Conservation (phyloP, 257 asterid species). For the Salvia splendens region DNA sequence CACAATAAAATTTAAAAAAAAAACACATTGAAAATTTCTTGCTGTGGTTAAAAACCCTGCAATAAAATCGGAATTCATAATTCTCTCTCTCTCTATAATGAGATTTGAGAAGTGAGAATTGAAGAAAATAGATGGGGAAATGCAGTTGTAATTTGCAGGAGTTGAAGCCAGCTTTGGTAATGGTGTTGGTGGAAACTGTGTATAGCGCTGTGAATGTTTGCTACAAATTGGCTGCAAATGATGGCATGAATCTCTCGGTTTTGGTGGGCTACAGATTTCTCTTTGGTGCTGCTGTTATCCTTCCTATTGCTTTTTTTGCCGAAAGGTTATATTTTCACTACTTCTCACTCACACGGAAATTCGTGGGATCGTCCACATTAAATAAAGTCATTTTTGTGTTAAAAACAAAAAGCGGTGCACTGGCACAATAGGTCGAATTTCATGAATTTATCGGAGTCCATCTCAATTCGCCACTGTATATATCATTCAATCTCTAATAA, state of each 20-base stretch:
- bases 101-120: too few relatives aligned
- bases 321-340: not conserved
- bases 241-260: conserved; percentile 22
- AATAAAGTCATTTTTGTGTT: too few relatives aligned
- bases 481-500: too few relatives aligned
- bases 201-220: conserved; percentile 8
- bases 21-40: too few relatives aligned
- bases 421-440: too few relatives aligned
- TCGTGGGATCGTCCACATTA: too few relatives aligned
- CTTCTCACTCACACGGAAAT: not conserved
- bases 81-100: not conserved
- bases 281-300: conserved; percentile 17
- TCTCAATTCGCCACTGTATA: too few relatives aligned
- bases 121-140: too few relatives aligned
- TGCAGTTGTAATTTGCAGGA: not conserved
- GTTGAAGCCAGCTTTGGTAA: not conserved
- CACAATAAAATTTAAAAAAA: too few relatives aligned
- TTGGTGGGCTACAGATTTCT: conserved; percentile 21
- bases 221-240: conserved; percentile 25
- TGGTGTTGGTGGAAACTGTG: conserved; percentile 17
- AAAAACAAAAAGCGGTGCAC: too few relatives aligned
- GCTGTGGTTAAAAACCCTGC: not conserved
- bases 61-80: too few relatives aligned
- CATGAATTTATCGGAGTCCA: too few relatives aligned
- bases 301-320: conserved; percentile 2